Conservation (phyloP, 495 filamentous ascomycete species). For the Aspergillus nanangensis region DNA sequence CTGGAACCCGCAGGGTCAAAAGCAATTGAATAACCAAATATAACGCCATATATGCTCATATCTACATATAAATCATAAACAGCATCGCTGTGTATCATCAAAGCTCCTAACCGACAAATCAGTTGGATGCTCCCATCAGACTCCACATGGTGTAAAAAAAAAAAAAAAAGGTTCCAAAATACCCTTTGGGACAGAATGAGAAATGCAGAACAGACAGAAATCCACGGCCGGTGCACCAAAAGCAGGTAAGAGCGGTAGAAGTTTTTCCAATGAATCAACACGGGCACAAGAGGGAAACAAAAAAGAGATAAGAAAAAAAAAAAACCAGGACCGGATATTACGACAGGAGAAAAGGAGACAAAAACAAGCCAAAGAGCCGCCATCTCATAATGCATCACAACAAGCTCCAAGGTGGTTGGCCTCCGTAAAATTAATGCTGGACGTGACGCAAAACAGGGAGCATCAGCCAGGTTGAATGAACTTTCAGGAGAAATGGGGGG, state of each 20-base stretch:
- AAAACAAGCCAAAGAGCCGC: slow-evolving; percentile 25
- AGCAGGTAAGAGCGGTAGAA: background rate
- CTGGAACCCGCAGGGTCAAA: slow-evolving; percentile 9
- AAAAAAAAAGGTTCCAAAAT: slow-evolving; percentile 17
- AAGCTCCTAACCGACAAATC: slow-evolving; percentile 30
- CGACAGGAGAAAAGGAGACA: slow-evolving; percentile 10
- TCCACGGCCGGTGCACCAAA: slow-evolving; percentile 30
- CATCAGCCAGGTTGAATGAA: slow-evolving; percentile 8
- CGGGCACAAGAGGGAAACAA: slow-evolving; percentile 10
- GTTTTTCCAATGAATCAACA: slow-evolving; percentile 8
- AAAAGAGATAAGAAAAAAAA: slow-evolving; percentile 6
- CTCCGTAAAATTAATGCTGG: slow-evolving; percentile 22
- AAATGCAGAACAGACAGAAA: slow-evolving; percentile 17
- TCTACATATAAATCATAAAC: slow-evolving; percentile 41
- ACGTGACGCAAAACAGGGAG: background rate
- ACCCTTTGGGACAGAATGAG: slow-evolving; percentile 12
- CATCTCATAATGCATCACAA: slow-evolving; percentile 24
- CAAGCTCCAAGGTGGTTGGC: slow-evolving; percentile 20
- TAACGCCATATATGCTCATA: slow-evolving; percentile 46
- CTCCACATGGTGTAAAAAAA: slow-evolving; percentile 20
- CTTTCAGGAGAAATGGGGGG: slow-evolving; percentile 4
- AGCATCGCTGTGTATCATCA: slow-evolving; percentile 33
- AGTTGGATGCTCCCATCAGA: slow-evolving; percentile 21
- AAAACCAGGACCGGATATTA: slow-evolving; percentile 17
- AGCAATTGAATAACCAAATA: slow-evolving; percentile 20